phyloP scores from a whole-genome alignment of 495 filamentous ascomycete genomes.

The Penicillium parvum region DNA sequence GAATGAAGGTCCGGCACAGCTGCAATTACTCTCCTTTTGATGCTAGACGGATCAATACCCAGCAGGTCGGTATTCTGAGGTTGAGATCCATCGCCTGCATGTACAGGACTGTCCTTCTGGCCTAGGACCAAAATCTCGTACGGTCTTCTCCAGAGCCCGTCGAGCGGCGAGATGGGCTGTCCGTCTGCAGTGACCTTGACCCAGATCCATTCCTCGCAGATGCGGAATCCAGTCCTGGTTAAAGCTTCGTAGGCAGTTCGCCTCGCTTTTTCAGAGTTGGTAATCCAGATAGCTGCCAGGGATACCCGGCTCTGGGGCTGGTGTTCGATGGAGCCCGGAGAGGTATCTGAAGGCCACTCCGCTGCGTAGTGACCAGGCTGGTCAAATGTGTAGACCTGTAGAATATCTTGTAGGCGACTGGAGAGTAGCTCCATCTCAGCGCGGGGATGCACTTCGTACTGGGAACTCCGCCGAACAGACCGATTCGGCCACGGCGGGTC shows the following conservation, averaged over 20 bases:
- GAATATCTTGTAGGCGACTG: slow-evolving; percentile 23
- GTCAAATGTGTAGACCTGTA: slow-evolving; percentile 24
- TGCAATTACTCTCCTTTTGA: slow-evolving; percentile 58
- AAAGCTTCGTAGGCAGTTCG: slow-evolving; percentile 59
- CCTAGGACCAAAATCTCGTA: slow-evolving; percentile 82
- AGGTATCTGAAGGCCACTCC: not conserved
- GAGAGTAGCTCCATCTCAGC: slow-evolving; percentile 29
- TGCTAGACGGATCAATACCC: slow-evolving; percentile 5
- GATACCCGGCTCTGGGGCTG: slow-evolving; percentile 15
- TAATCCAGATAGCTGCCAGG: slow-evolving; percentile 75
- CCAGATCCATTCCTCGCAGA: slow-evolving; percentile 88
- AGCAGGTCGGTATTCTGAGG: slow-evolving; percentile 3
- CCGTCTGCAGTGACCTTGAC: slow-evolving; percentile 73
- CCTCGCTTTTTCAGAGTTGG: slow-evolving; percentile 64
- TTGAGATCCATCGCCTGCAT: not conserved
- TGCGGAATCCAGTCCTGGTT: slow-evolving; percentile 55
- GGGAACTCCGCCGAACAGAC: slow-evolving; percentile 67
- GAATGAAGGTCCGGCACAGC: slow-evolving; percentile 90
- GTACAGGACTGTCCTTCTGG: slow-evolving; percentile 10
- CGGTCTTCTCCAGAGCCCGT: slow-evolving; percentile 72
- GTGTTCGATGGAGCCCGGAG: not conserved
- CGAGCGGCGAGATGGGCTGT: slow-evolving; percentile 63
- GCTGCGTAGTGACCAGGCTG: not conserved
- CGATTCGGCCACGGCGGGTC: slow-evolving; percentile 94
- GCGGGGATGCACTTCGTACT: slow-evolving; percentile 56